Percentiles rank a stretch among this genome's conserved stretches.
Conservation (phyloP, 257 asterid genomes). For the Marsdenia floribunda region DNA sequence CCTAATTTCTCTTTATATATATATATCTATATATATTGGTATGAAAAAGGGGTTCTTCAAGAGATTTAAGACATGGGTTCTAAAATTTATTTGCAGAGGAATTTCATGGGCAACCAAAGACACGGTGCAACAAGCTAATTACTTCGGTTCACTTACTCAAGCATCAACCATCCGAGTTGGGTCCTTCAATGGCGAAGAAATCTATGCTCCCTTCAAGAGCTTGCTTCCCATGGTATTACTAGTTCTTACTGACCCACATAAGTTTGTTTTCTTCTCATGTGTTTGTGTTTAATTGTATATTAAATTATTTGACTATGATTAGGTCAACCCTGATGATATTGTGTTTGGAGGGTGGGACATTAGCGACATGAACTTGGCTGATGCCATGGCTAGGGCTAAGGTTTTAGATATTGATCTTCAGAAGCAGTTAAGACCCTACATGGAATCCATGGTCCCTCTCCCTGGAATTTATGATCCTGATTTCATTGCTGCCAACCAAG, state of each 20-base stretch:
- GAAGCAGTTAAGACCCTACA: slow-evolving; percentile 90
- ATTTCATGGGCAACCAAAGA: slow-evolving; percentile 99
- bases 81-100: slow-evolving; percentile 48
- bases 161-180: slow-evolving; percentile 91
- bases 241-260: background rate
- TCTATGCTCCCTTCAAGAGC: slow-evolving; percentile 95
- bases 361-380: slow-evolving; percentile 89
- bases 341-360: slow-evolving; percentile 99
- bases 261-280: background rate
- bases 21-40: background rate
- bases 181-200: slow-evolving; percentile 94
- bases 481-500: slow-evolving; percentile 99
- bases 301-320: slow-evolving; percentile 19
- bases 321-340: slow-evolving; percentile 91
- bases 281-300: background rate
- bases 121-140: slow-evolving; percentile 85
- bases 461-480: slow-evolving; percentile 94
- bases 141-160: slow-evolving; percentile 91
- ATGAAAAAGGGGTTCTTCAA: background rate
- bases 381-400: slow-evolving; percentile 93
- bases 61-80: slow-evolving; percentile 23
- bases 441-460: slow-evolving; percentile 98
- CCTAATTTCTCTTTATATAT: background rate
- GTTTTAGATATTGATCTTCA: slow-evolving; percentile 93
- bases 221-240: slow-evolving; percentile 81